phyloP scores from a whole-genome alignment of 495 filamentous ascomycete species.

The Aspergillus panamensis region DNA sequence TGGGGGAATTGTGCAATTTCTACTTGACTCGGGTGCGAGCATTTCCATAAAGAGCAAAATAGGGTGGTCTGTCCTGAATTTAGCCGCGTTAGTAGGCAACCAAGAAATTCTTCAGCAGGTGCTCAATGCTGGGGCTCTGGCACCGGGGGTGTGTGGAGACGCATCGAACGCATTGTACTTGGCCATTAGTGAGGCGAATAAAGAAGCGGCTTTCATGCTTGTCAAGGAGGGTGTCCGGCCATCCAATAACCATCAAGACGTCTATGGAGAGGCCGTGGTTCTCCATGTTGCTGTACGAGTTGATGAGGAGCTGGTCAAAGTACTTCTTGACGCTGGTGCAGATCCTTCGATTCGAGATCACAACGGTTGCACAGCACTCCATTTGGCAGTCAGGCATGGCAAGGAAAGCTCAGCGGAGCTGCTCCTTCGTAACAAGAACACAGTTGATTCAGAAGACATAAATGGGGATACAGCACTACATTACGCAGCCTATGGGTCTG shows the following conservation, averaged over 20 bases:
- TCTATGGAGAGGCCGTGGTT: too few species aligned
- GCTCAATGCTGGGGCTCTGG: neutral
- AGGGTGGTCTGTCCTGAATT: neutral
- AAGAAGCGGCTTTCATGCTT: neutral
- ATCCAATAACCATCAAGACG: neutral
- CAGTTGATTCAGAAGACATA: neutral
- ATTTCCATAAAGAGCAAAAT: neutral
- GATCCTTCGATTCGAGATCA: neutral
- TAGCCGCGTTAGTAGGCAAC: neutral
- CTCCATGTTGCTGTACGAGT: too few species aligned
- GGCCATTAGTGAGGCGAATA: neutral
- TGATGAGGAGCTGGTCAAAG: neutral
- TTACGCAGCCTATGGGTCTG: too few species aligned
- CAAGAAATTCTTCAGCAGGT: neutral
- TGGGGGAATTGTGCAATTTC: neutral
- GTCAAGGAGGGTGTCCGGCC: neutral
- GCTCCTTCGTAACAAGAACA: neutral
- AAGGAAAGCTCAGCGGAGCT: neutral
- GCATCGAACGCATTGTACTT: neutral
- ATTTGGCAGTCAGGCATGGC: neutral
- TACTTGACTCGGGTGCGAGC: neutral
- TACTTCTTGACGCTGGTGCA: neutral
- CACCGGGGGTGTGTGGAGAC: neutral
- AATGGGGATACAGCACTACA: neutral
- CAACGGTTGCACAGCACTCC: neutral